Base-by-base conservation (phyloP, 2,329 filamentous ascomycete genomes). In the Fulvia fulva region DNA sequence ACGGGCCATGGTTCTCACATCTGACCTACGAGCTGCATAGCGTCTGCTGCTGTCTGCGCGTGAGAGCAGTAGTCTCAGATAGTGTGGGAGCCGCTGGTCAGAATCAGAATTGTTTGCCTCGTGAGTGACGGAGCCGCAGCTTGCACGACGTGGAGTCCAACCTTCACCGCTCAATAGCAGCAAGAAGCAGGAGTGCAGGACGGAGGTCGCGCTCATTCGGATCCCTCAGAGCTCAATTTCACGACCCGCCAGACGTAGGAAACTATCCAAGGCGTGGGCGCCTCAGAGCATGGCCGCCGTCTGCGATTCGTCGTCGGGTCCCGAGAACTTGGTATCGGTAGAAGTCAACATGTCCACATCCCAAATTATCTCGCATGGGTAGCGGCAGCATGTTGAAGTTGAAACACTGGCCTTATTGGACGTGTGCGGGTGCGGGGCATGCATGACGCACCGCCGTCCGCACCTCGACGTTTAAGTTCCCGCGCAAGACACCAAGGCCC, bases 221-320 rank as follows among this genome's bases (percentile, higher is more conserved):
- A 41, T n/a, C 14, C 37, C 14, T 23, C 1, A 11, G 19, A 28
- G 50, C 28, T 30, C 26, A 19, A 51, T 51, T 19, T 19, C 23
- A n/a, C 41, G 19, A 25, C 22, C 52, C 44, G n/a, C 34, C 23
- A 54, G 23, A 19, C 5, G n/a, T 21, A 14, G 26, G 16, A 32
- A 26, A 50, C 47, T 25, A 50, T 50, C 46, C 46, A 50, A 50
- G 16, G 26, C 23, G 25, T 22, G 32, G 53, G 53, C 53, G 53
- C 43, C 32, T 43, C 28, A n/a, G n/a, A 25, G 46, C 45, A 54
- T 43, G 53, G 53, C 28, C 19, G n/a, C 51, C 32, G 22, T 23
- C 16, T 43, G 53, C 32, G 16, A 56, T 56, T 50, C 45, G 53
- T 56, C 37, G 12, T 3, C 3, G 1, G 14, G 34, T 16, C 46